Conservation (phyloP, 495 filamentous ascomycete genomes). For the Daldinia concentrica region DNA sequence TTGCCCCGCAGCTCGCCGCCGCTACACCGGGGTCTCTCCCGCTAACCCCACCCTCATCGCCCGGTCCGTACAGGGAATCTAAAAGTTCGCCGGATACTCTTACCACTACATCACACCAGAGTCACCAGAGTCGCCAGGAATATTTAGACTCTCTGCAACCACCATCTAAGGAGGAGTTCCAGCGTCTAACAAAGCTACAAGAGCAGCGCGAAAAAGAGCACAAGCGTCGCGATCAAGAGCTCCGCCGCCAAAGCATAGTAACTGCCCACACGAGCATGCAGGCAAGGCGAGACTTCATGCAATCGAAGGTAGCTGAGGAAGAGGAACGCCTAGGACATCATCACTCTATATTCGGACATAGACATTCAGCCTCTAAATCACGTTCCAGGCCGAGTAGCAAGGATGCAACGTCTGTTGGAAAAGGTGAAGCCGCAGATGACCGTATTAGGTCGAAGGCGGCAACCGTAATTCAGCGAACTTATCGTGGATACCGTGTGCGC, state of each 20-base stretch:
- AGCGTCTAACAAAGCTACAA: conserved; percentile 55
- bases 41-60: conserved; percentile 39
- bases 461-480: conserved; percentile 69
- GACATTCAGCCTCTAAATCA: conserved; percentile 11
- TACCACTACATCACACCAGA: conserved; percentile 24
- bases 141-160: conserved; percentile 60
- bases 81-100: conserved; percentile 18
- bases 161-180: conserved; percentile 56
- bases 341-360: conserved; percentile 16
- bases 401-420: conserved; percentile 2
- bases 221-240: conserved; percentile 47
- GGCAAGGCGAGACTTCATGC: conserved; percentile 43
- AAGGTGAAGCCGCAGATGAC: conserved; percentile 22
- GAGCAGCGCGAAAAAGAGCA: conserved; percentile 57
- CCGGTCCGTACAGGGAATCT: conserved; percentile 17
- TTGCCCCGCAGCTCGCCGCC: conserved; percentile 25
- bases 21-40: conserved; percentile 24
- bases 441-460: conserved; percentile 54
- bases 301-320: conserved; percentile 32
- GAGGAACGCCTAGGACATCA: conserved; percentile 8
- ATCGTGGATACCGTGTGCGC: conserved; percentile 75
- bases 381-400: conserved; percentile 14
- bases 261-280: conserved; percentile 37
- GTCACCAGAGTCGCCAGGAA: conserved; percentile 47
- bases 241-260: conserved; percentile 43